These are phyloP conservation scores for Fusarium sp. DNA, from an alignment of 2,329 filamentous ascomycete genomes.

Conservation along the genomic window DNA sequence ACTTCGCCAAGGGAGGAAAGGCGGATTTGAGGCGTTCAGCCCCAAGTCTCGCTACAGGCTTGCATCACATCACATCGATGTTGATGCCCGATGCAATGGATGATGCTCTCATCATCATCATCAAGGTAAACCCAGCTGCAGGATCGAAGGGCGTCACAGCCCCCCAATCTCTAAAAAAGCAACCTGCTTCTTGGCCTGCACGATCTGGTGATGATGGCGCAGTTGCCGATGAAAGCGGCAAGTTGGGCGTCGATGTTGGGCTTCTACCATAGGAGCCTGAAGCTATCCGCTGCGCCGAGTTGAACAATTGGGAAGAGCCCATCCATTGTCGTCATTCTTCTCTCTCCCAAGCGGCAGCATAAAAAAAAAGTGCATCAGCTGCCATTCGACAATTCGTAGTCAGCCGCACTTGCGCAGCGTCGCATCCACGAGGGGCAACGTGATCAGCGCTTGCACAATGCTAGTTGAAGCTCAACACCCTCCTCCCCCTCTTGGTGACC, in stretches of 20 bases:
- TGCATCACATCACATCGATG: constrained; percentile 13
- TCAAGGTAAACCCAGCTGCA: constrained; percentile 1
- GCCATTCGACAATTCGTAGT: constrained; percentile 31
- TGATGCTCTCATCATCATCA: not conserved
- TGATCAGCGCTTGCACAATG: constrained; percentile 35
- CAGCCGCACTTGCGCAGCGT: constrained; percentile 41
- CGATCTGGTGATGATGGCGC: constrained; percentile 14
- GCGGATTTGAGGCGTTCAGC: not conserved
- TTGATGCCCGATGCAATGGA: constrained; percentile 34
- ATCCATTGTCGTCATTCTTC: constrained; percentile 18
- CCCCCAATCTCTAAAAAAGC: constrained; percentile 8
- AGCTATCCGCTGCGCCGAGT: not conserved
- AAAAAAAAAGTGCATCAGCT: constrained; percentile 4
- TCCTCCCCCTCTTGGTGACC: not conserved
- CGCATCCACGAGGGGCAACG: constrained; percentile 40
- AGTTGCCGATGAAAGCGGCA: not conserved
- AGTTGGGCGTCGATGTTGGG: constrained; percentile 34
- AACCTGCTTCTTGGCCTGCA: not conserved
- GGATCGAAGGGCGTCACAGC: not conserved
- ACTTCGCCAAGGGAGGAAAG: not conserved
- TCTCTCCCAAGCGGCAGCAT: constrained; percentile 7
- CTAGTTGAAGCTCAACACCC: constrained; percentile 7
- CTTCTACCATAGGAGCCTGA: constrained; percentile 5
- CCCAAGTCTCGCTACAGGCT: constrained; percentile 9
- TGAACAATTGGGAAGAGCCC: not conserved